Percentiles rank a stretch among this genome's conserved stretches.
These are phyloP conservation scores for Ogataea nakhonphanomensis DNA, from an alignment of 805 yeast species.

Conservation along the genomic window DNA sequence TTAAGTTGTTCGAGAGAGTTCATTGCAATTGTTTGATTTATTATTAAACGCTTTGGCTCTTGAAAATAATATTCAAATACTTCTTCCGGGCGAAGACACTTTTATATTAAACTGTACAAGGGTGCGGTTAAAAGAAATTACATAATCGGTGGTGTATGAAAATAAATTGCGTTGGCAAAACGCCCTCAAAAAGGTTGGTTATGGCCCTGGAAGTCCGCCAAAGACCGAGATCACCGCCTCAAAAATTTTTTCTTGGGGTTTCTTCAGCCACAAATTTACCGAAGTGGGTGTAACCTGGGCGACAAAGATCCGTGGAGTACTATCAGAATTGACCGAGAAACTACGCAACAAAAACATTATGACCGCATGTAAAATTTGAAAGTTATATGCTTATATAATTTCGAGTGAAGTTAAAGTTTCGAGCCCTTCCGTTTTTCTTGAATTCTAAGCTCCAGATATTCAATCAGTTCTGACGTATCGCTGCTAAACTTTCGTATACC, in stretches of 20 bases:
- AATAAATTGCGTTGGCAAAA: not conserved
- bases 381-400: too few species aligned
- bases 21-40: slow-evolving; percentile 17
- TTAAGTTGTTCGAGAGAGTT: slow-evolving; percentile 89
- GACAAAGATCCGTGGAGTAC: slow-evolving; percentile 10
- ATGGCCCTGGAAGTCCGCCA: not conserved
- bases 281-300: slow-evolving; percentile 4
- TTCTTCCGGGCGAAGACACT: slow-evolving; percentile 5
- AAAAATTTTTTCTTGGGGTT: slow-evolving; percentile 1
- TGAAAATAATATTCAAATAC: not conserved
- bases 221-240: not conserved
- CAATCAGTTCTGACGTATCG: slow-evolving; percentile 17
- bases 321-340: slow-evolving; percentile 3
- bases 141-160: slow-evolving; percentile 1
- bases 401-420: slow-evolving; percentile 6
- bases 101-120: slow-evolving; percentile 1
- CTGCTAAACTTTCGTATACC: slow-evolving; percentile 92
- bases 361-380: not conserved
- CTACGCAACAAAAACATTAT: not conserved
- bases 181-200: not conserved
- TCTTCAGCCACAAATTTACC: slow-evolving; percentile 5
- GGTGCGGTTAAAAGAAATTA: slow-evolving; percentile 2
- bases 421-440: slow-evolving; percentile 10
- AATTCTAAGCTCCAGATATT: slow-evolving; percentile 10
- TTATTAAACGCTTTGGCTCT: slow-evolving; percentile 1